Conservation (phyloP, 2,329 filamentous ascomycete species). For the Stagonosporopsis vannaccii region DNA sequence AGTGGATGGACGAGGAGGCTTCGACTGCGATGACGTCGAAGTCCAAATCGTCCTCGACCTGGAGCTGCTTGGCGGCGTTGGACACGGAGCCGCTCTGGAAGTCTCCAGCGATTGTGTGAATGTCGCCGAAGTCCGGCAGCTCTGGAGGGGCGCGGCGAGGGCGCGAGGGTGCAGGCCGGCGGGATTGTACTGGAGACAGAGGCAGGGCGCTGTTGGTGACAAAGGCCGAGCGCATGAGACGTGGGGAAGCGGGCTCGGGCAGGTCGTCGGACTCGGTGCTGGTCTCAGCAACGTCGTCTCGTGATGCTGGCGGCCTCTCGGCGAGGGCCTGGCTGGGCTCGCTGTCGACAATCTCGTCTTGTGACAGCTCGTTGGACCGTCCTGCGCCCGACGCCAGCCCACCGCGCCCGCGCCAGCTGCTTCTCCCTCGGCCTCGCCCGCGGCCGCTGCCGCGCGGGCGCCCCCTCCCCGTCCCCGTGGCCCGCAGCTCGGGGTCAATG, state of each 20-base stretch:
- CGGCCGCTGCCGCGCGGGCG: slow-evolving; percentile 24
- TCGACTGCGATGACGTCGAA: neutral
- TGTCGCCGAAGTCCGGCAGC: slow-evolving; percentile 13
- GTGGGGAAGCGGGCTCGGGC: slow-evolving; percentile 26
- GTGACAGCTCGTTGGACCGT: neutral
- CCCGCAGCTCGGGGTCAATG: slow-evolving; percentile 12
- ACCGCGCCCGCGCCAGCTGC: slow-evolving; percentile 20
- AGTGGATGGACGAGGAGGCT: neutral
- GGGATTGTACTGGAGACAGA: slow-evolving; percentile 22
- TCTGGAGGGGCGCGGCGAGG: slow-evolving; percentile 9
- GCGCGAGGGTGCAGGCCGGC: neutral
- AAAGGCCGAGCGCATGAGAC: slow-evolving; percentile 38
- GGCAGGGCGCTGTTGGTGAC: slow-evolving; percentile 43
- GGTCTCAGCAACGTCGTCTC: neutral
- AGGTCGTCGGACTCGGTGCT: slow-evolving; percentile 23
- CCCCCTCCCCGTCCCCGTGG: slow-evolving; percentile 10
- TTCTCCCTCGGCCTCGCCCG: slow-evolving; percentile 26
- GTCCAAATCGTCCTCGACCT: slow-evolving; percentile 6
- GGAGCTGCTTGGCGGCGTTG: slow-evolving; percentile 22
- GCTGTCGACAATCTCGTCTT: slow-evolving; percentile 5
- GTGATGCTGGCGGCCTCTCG: neutral
- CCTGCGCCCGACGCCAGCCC: neutral
- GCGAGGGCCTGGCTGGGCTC: neutral
- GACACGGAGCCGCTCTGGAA: slow-evolving; percentile 20
- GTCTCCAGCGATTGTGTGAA: slow-evolving; percentile 1